A percentile compares a stretch with the other conserved stretches of the same genome.
Evolutionary conservation across 352 stramenopile genomes (phyloP).

Genomic region (Pythium insidiosum): DNA sequence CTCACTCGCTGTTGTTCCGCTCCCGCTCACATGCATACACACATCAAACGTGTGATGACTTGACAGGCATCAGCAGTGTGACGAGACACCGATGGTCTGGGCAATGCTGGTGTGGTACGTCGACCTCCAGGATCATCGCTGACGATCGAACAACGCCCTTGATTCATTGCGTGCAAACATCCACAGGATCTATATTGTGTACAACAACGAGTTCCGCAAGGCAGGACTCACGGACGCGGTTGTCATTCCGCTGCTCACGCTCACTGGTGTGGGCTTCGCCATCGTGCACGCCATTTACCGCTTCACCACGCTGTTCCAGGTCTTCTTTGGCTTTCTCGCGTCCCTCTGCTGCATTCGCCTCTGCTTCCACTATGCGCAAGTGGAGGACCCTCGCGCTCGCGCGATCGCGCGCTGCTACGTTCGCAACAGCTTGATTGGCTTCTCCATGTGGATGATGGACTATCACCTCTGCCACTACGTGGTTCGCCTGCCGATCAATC

Average conservation of each 20-base stretch:
- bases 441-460: conserved; percentile 69
- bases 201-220: conserved; percentile 59
- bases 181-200: conserved; percentile 81
- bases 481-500: conserved; percentile 52
- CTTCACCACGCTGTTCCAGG: conserved; percentile 70
- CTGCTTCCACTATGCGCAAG: conserved; percentile 48
- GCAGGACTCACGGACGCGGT: conserved; percentile 30
- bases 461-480: conserved; percentile 71
- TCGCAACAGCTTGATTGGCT: conserved; percentile 47
- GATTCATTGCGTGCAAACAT: too few relatives aligned
- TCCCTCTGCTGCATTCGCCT: conserved; percentile 41
- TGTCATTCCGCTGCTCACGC: conserved; percentile 39
- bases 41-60: too few relatives aligned
- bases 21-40: too few relatives aligned
- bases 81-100: conserved; percentile 85
- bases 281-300: conserved; percentile 68
- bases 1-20: too few relatives aligned
- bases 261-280: conserved; percentile 54
- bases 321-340: conserved; percentile 62
- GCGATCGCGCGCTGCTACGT: conserved; percentile 60
- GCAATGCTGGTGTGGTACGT: conserved; percentile 61
- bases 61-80: conserved; percentile 74
- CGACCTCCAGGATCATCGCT: neutral
- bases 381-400: conserved; percentile 40
- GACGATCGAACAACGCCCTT: too few relatives aligned